Conservation (phyloP, 345 rosid genomes). For the Salix dunnii region DNA sequence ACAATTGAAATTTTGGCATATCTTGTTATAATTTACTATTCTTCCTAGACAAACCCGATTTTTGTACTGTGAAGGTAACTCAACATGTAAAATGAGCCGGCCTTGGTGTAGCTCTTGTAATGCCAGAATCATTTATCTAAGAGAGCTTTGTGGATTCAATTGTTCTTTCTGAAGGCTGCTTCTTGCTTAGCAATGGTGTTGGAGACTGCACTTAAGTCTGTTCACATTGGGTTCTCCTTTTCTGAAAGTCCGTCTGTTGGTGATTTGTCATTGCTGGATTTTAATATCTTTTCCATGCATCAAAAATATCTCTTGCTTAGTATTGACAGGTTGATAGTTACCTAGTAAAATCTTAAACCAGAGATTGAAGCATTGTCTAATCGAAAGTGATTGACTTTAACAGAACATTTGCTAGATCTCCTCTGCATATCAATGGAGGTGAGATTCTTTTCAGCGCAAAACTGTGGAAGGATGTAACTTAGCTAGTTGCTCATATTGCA, state of each 20-base stretch:
- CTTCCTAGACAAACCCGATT: background rate
- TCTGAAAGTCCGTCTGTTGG: background rate
- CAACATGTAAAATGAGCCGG: background rate
- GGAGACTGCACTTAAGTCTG: background rate
- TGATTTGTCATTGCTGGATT: background rate
- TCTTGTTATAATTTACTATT: background rate
- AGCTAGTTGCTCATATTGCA: background rate
- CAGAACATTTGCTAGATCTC: background rate
- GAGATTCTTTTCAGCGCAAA: background rate
- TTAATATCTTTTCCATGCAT: background rate
- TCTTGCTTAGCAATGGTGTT: background rate
- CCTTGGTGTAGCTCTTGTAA: background rate
- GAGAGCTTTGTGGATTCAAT: background rate
- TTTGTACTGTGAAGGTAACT: background rate
- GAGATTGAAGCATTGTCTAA: background rate
- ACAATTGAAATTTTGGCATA: background rate
- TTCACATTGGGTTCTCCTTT: background rate
- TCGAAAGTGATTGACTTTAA: background rate
- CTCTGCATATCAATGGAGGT: background rate
- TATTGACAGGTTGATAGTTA: background rate
- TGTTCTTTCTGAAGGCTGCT: background rate
- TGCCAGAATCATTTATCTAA: background rate
- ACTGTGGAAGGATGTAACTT: background rate
- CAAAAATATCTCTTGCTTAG: background rate
- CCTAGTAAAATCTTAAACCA: background rate